Evolutionary conservation across 768 basidiomycete genomes (phyloP).

Genomic region (Auriscalpium vulgare): DNA sequence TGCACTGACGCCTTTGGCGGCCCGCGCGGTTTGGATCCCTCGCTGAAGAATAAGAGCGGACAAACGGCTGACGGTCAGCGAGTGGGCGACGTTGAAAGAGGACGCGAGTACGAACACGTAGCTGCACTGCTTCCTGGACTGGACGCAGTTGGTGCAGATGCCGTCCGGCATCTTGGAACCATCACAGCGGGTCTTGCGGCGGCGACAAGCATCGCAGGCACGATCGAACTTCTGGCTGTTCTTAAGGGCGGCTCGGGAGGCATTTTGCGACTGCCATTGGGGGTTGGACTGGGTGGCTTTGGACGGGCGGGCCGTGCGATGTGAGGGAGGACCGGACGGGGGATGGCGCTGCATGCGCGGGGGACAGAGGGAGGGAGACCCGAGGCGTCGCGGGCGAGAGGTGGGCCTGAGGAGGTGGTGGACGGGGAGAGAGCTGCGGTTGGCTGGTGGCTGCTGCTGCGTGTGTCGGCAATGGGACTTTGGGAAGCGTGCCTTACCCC

Average conservation of each 20-base stretch:
- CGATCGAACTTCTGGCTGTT: conserved; percentile 27
- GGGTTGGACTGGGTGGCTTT: too few species aligned
- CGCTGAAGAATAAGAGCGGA: conserved; percentile 15
- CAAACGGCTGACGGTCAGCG: neutral
- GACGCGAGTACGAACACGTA: conserved; percentile 22
- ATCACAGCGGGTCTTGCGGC: conserved; percentile 27
- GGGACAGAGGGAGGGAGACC: too few species aligned
- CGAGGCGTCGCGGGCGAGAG: too few species aligned
- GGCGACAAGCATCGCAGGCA: conserved; percentile 28
- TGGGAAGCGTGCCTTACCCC: too few species aligned
- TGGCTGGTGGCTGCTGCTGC: too few species aligned
- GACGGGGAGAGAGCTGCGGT: too few species aligned
- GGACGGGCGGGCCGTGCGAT: too few species aligned
- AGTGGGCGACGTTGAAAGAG: neutral
- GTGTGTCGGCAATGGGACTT: too few species aligned
- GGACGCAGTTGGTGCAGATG: conserved; percentile 30
- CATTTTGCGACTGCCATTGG: neutral
- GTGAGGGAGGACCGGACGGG: too few species aligned
- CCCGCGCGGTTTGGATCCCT: conserved; percentile 30
- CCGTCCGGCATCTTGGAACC: conserved; percentile 26
- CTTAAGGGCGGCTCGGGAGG: conserved; percentile 11
- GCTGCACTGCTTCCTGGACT: conserved; percentile 24
- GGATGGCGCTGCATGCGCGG: too few species aligned
- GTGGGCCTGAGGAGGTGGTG: too few species aligned
- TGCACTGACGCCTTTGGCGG: conserved; percentile 32